These are phyloP conservation scores for Chalaropsis thielavioides DNA, from an alignment of 2,329 filamentous ascomycete species.

Conservation along the genomic window DNA sequence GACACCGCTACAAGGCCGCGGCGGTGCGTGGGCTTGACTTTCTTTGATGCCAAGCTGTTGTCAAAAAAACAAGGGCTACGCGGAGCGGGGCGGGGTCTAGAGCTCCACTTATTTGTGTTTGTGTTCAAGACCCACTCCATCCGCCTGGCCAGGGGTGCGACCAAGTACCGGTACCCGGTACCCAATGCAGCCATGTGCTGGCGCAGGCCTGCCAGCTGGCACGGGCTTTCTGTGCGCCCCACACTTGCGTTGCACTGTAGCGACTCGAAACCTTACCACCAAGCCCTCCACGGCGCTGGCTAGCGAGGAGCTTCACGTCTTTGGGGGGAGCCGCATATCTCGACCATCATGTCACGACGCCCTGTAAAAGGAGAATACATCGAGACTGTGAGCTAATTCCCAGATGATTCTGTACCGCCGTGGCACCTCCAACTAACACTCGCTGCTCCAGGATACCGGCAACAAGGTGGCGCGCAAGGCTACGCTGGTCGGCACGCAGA, in stretches of 20 bases:
- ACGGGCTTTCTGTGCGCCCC: background rate
- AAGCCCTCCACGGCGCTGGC: too few relatives aligned
- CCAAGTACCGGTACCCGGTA: background rate
- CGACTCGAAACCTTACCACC: background rate
- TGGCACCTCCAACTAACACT: too few relatives aligned
- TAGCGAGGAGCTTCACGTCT: background rate
- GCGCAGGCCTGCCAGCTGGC: background rate
- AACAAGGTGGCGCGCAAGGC: constrained; percentile 95
- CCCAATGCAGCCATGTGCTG: background rate
- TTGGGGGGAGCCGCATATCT: background rate
- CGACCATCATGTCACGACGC: constrained; percentile 54
- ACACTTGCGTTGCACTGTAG: background rate
- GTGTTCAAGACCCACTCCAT: background rate
- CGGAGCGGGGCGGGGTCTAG: background rate
- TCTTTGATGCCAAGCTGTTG: too few relatives aligned
- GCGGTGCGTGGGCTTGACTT: background rate
- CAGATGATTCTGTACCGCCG: too few relatives aligned
- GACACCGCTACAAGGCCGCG: background rate
- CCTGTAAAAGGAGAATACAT: constrained; percentile 84
- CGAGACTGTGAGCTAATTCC: constrained; percentile 76
- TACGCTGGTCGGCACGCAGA: constrained; percentile 84
- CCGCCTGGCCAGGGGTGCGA: background rate
- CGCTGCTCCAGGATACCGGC: constrained; percentile 85
- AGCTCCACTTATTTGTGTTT: background rate
- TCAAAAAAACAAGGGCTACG: background rate